Conservation (phyloP, 2,329 filamentous ascomycete species). For the Whalleya microplaca region DNA sequence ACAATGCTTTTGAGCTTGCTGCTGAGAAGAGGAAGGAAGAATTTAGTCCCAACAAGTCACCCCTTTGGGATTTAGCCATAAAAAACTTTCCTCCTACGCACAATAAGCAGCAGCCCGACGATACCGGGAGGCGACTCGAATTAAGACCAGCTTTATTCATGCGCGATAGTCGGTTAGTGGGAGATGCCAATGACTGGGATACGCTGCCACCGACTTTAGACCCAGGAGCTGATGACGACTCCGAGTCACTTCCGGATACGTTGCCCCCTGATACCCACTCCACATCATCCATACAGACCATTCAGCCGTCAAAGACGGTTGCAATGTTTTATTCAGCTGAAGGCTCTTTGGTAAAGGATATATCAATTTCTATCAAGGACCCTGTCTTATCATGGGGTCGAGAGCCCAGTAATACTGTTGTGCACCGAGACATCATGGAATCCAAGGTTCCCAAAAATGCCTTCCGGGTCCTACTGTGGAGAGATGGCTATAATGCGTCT, state of each 20-base stretch:
- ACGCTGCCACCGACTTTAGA: constrained; percentile 29
- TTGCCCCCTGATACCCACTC: constrained; percentile 42
- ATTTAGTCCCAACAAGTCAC: constrained; percentile 56
- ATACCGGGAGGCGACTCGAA: constrained; percentile 12
- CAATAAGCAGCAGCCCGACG: constrained; percentile 28
- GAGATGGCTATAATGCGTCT: constrained; percentile 63
- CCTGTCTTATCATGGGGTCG: constrained; percentile 80
- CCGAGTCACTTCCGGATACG: constrained; percentile 41
- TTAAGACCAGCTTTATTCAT: constrained; percentile 26
- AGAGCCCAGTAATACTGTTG: constrained; percentile 66
- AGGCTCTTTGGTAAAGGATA: constrained; percentile 66
- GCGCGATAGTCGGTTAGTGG: constrained; percentile 29
- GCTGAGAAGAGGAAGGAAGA: constrained; percentile 54
- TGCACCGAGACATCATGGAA: constrained; percentile 67
- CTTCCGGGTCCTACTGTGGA: constrained; percentile 77
- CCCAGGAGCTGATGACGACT: constrained; percentile 28
- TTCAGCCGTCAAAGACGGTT: constrained; percentile 42
- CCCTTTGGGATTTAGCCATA: constrained; percentile 61
- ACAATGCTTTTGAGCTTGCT: constrained; percentile 57
- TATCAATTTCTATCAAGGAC: constrained; percentile 68
- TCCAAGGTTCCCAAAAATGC: constrained; percentile 79
- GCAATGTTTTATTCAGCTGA: constrained; percentile 67
- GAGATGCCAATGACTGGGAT: constrained; percentile 35
- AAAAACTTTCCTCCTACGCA: constrained; percentile 57
- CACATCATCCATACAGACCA: constrained; percentile 40